These are phyloP conservation scores for Talaromyces sp. DNA, from an alignment of 2,329 filamentous ascomycete genomes.

Conservation along the genomic window DNA sequence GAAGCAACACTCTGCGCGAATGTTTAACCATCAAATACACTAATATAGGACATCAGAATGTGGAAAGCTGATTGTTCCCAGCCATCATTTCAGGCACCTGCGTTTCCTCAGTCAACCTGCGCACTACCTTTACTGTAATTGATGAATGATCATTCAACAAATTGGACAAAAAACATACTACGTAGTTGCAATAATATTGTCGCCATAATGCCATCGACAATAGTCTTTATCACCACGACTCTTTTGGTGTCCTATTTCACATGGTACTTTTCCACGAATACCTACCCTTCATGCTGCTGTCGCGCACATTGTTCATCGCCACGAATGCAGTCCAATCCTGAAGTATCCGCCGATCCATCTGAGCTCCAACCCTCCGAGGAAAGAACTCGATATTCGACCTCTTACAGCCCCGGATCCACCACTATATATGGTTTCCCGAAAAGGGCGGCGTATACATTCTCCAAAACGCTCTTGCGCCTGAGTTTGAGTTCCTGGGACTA, in stretches of 20 bases:
- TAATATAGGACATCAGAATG: too few species aligned
- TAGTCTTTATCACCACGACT: neutral
- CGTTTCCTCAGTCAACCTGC: too few species aligned
- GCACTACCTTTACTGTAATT: too few species aligned
- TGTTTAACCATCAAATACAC: too few species aligned
- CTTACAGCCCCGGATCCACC: neutral
- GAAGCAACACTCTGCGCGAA: too few species aligned
- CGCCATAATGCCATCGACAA: neutral
- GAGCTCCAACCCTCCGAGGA: neutral
- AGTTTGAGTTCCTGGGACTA: neutral
- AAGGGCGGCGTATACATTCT: neutral
- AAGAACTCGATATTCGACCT: neutral
- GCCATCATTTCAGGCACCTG: too few species aligned
- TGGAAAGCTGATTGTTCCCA: too few species aligned
- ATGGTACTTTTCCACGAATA: neutral
- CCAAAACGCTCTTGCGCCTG: neutral
- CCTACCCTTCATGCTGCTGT: neutral
- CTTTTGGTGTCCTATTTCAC: neutral
- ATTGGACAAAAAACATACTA: neutral
- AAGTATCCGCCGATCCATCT: neutral
- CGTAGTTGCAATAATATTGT: too few species aligned
- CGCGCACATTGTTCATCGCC: neutral
- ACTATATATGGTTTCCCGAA: neutral
- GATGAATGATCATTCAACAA: too few species aligned
- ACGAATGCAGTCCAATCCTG: neutral